These are phyloP conservation scores for Ogataea henricii DNA, from an alignment of 805 yeast species.

Conservation along the genomic window DNA sequence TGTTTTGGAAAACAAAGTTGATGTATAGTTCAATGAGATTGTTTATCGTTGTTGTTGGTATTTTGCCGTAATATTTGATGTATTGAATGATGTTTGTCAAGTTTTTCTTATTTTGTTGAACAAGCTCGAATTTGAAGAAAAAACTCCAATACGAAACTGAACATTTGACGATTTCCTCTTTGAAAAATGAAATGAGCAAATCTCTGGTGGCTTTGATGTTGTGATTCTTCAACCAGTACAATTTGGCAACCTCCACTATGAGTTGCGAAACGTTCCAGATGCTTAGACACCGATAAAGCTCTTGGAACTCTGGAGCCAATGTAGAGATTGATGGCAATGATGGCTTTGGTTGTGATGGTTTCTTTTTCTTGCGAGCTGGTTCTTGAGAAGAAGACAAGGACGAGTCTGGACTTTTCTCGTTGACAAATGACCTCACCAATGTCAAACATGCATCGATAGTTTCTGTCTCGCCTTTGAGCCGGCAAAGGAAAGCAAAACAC, in stretches of 20 bases:
- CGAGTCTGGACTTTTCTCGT: slow-evolving; percentile 7
- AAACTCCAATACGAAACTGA: slow-evolving; percentile 58
- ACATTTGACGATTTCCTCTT: slow-evolving; percentile 36
- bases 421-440: slow-evolving; percentile 18
- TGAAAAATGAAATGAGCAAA: slow-evolving; percentile 27
- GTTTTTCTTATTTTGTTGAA: slow-evolving; percentile 45
- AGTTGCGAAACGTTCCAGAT: slow-evolving; percentile 30
- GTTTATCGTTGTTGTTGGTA: slow-evolving; percentile 53
- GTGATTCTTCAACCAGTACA: slow-evolving; percentile 26
- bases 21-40: slow-evolving; percentile 40
- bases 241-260: slow-evolving; percentile 31
- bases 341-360: background rate
- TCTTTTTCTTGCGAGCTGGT: slow-evolving; percentile 12
- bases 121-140: slow-evolving; percentile 54
- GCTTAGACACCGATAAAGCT: slow-evolving; percentile 20
- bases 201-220: slow-evolving; percentile 29
- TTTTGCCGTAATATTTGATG: slow-evolving; percentile 44
- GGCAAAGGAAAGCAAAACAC: slow-evolving; percentile 19
- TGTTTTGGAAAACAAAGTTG: slow-evolving; percentile 38
- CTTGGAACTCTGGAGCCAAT: slow-evolving; percentile 17
- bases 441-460: slow-evolving; percentile 17
- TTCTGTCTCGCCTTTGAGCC: slow-evolving; percentile 10
- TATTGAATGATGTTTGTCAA: slow-evolving; percentile 46
- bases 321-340: background rate
- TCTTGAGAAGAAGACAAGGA: background rate